These are phyloP conservation scores for Teratosphaeria nubilosa DNA, from an alignment of 2,329 filamentous ascomycete species.

Conservation along the genomic window DNA sequence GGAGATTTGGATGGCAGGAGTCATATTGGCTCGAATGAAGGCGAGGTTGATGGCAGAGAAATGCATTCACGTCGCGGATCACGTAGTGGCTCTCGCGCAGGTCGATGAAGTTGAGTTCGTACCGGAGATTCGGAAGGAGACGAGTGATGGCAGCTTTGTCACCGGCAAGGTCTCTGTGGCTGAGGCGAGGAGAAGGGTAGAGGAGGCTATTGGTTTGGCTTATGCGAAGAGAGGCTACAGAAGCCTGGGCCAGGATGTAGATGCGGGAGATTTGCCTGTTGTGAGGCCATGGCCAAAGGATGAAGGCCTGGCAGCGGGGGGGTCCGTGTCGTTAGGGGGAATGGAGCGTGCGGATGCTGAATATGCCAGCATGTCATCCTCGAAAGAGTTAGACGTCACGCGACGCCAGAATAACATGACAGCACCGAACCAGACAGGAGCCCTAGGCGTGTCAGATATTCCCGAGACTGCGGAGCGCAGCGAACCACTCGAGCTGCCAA, in stretches of 20 bases:
- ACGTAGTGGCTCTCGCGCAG: slow-evolving; percentile 38
- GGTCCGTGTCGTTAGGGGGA: neutral
- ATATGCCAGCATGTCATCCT: neutral
- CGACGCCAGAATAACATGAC: neutral
- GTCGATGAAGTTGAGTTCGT: slow-evolving; percentile 15
- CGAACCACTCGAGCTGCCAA: neutral
- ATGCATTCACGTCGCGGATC: slow-evolving; percentile 34
- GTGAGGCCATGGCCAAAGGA: neutral
- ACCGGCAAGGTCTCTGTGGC: neutral
- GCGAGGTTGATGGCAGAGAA: slow-evolving; percentile 29
- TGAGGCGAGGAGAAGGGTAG: neutral
- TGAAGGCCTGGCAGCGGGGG: slow-evolving; percentile 1
- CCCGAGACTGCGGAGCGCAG: neutral
- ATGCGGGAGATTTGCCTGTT: neutral
- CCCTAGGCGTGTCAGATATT: neutral
- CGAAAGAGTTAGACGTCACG: too few species aligned
- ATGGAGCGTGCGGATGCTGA: neutral
- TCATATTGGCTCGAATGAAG: slow-evolving; percentile 21
- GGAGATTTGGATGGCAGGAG: slow-evolving; percentile 4
- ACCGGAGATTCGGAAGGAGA: neutral
- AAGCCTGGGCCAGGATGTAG: slow-evolving; percentile 6
- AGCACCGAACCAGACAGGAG: neutral
- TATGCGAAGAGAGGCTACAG: slow-evolving; percentile 14
- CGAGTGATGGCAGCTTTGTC: neutral
- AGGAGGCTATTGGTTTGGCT: slow-evolving; percentile 5